A percentile compares a stretch with the other conserved stretches of the same genome.
Evolutionary conservation across 225 moss, liverwort and hornwort species (phyloP).

Genomic region (Polytrichum formosum): DNA sequence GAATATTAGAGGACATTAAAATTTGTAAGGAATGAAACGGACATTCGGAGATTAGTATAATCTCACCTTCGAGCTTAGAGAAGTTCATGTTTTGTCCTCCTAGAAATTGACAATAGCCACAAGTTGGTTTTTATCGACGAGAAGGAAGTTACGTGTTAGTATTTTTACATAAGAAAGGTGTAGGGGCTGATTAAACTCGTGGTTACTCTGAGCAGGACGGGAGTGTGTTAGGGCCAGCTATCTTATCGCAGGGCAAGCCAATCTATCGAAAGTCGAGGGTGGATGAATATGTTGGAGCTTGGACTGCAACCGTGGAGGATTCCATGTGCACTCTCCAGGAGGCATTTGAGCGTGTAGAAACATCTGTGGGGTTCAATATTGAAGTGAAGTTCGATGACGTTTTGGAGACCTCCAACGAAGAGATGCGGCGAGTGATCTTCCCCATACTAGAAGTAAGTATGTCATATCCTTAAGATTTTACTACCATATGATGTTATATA

Average conservation of each 20-base stretch:
- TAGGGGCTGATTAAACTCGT: too few relatives aligned
- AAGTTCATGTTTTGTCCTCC: too few relatives aligned
- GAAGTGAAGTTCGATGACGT: conserved; percentile 68
- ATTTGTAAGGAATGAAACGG: too few relatives aligned
- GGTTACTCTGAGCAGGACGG: conserved; percentile 32
- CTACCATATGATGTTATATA: too few relatives aligned
- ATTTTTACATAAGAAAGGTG: too few relatives aligned
- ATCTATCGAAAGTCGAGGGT: conserved; percentile 24
- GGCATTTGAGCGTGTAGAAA: conserved; percentile 43
- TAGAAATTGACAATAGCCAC: too few relatives aligned
- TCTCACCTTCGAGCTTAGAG: too few relatives aligned
- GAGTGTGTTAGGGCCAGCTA: not conserved
- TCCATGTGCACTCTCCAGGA: conserved; percentile 63
- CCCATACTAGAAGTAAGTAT: conserved; percentile 43
- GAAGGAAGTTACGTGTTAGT: too few relatives aligned
- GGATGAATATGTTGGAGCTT: conserved; percentile 33
- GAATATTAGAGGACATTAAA: too few relatives aligned
- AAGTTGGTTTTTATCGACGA: too few relatives aligned
- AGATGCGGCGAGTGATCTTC: conserved; percentile 41
- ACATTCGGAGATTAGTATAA: too few relatives aligned
- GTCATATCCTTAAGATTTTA: not conserved
- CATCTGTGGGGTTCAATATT: conserved; percentile 58
- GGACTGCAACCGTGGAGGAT: conserved; percentile 65
- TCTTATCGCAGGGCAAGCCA: not conserved
- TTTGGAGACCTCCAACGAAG: conserved; percentile 33